Evolutionary conservation across 164 flowering plant species (phyloP).

Genomic region (Warburgia ugandensis): DNA sequence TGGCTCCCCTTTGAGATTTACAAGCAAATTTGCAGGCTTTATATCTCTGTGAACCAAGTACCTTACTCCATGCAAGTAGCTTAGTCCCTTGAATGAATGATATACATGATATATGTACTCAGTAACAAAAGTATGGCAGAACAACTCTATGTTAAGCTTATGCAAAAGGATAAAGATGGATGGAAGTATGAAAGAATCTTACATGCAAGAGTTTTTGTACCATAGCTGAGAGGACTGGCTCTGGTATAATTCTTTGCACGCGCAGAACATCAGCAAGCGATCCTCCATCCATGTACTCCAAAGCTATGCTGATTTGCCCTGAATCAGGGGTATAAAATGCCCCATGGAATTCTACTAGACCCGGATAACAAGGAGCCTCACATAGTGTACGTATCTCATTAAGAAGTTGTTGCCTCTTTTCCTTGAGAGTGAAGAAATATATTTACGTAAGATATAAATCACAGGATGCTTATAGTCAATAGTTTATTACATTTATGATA

Average conservation of each 20-base stretch:
- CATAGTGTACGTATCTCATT: conserved; percentile 91
- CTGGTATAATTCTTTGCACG: conserved; percentile 58
- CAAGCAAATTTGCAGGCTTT: conserved; percentile 96
- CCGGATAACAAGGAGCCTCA: conserved; percentile 86
- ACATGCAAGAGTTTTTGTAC: conserved; percentile 80
- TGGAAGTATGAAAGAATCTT: conserved; percentile 10
- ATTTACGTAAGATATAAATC: background rate
- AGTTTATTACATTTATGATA: too few species aligned
- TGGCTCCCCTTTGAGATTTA: conserved; percentile 95
- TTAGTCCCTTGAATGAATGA: conserved; percentile 52
- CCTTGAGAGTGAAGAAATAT: conserved; percentile 33
- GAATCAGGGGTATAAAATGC: conserved; percentile 97
- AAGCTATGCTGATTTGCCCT: conserved; percentile 96
- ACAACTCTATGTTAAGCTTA: background rate
- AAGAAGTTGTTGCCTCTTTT: conserved; percentile 92
- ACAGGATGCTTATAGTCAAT: too few species aligned
- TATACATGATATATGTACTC: background rate
- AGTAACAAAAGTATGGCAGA: conserved; percentile 7
- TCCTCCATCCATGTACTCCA: conserved; percentile 99
- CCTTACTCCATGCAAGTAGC: conserved; percentile 90
- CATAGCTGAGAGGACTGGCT: conserved; percentile 78
- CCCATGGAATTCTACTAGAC: conserved; percentile 95
- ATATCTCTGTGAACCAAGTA: conserved; percentile 97
- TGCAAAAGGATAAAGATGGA: background rate
- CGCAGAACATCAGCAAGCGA: conserved; percentile 83